Conservation (phyloP, 2,329 filamentous ascomycete genomes). For the Colletotrichum godetiae region DNA sequence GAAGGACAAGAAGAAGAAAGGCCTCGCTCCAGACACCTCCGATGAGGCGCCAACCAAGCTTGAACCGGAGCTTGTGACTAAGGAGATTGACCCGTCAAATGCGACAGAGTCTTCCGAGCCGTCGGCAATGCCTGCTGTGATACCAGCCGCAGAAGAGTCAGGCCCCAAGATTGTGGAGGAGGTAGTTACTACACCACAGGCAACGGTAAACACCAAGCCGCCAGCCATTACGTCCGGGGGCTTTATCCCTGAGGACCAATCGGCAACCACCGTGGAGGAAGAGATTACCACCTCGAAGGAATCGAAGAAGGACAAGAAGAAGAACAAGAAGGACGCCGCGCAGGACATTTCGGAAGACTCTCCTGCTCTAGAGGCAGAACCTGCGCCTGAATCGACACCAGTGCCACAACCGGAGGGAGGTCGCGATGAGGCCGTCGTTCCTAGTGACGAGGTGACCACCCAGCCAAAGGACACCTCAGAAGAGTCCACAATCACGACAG, state of each 20-base stretch:
- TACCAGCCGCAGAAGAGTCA: not conserved
- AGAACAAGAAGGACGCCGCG: slow-evolving; percentile 10
- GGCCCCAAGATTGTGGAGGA: not conserved
- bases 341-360: not conserved
- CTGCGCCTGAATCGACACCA: not conserved
- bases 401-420: not conserved
- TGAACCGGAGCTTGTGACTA: not conserved
- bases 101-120: not conserved
- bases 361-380: not conserved
- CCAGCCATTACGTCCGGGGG: not conserved
- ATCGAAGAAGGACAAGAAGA: slow-evolving; percentile 39
- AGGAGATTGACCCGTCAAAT: not conserved
- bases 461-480: not conserved
- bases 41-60: not conserved
- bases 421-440: not conserved
- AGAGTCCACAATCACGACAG: not conserved
- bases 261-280: not conserved
- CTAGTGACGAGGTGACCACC: not conserved
- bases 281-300: slow-evolving; percentile 1
- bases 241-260: not conserved
- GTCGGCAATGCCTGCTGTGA: not conserved
- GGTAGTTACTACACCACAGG: not conserved
- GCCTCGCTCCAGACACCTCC: not conserved
- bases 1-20: slow-evolving; percentile 44
- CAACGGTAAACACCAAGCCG: not conserved